Evolutionary conservation across 371 early-diverging fungal genomes (phyloP), one percentile per base, ranked within the genome.

Genomic region (Dichotomocladium elegans): DNA sequence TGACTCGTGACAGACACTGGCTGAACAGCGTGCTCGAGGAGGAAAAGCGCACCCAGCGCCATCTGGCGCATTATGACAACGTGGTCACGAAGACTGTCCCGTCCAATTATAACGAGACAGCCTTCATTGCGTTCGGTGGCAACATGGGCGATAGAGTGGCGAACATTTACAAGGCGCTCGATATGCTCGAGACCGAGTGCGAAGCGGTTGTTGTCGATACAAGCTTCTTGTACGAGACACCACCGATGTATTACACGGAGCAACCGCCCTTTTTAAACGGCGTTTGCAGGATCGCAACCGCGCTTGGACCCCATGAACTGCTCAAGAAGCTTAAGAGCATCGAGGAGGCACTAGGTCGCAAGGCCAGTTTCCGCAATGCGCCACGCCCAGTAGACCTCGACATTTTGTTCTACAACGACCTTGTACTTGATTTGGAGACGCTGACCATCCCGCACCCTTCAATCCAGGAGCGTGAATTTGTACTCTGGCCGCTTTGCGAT

Each of bases 371-470:
- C 56, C 80, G 93, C 26, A 89, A 93, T 62, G 98, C 96, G 0
- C 98, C 96, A 21, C 82, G 99, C 9, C 83, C 88, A 4, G 88
- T 99, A 45, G 99, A 99, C 63, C 78, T 98, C 12, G 99, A 99
- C 62, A 96, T 99, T 48, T 60, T 99, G 27, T 88, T 91, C 57
- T 99, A 91, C 68, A 91, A 94, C 52, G 78, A 85, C 31, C 64
- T 93, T 25, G 86, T 87, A 19, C 65, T 92, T 52, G 60, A 86
- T n/a, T 79, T 88, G 9, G 79, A 79, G 0, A 53, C 37, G 2
- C 70, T 99, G 54, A 85, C 77, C 21, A 92, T 99, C 25, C 99
- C 99, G 24, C 99, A 99, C 68, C 79, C 85, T 1, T 70, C 81
- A 3, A 84, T 98, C 47, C 81, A 82, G 28, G 98, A 99, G 64